A percentile compares a stretch with the other conserved stretches of the same genome.
phyloP scores from a whole-genome alignment of 306 rosid genomes.

The Glycine latifolia region DNA sequence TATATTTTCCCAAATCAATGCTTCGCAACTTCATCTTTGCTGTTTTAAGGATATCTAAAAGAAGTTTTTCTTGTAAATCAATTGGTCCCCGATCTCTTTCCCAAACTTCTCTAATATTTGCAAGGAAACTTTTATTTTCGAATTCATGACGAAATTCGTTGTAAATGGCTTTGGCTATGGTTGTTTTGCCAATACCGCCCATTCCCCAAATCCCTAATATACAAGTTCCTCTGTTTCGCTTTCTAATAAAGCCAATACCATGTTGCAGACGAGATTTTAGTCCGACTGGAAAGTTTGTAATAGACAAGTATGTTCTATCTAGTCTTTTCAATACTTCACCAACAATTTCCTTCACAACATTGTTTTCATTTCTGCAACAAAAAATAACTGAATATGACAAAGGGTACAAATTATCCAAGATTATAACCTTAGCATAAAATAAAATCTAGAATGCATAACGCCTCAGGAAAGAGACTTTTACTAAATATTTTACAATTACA shows the following conservation, averaged over 20 bases:
- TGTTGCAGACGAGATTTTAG: not conserved
- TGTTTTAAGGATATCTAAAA: constrained; percentile 12
- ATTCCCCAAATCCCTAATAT: constrained; percentile 27
- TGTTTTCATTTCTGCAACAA: not conserved
- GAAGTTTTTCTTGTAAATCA: constrained; percentile 10
- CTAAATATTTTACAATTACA: not conserved
- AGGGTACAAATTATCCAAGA: not conserved
- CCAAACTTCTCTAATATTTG: constrained; percentile 20
- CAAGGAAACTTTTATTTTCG: not conserved
- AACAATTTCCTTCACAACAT: not conserved
- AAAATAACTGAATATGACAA: not conserved
- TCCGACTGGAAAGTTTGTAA: not conserved
- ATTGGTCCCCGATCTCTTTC: not conserved
- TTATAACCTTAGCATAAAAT: not conserved
- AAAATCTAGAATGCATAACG: no score
- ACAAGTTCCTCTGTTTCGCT: not conserved
- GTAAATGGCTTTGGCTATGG: constrained; percentile 20
- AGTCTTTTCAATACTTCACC: not conserved
- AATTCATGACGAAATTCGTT: constrained; percentile 10
- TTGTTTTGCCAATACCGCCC: constrained; percentile 10
- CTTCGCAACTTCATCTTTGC: not conserved
- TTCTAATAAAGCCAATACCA: not conserved
- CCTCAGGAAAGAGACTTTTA: no score
- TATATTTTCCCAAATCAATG: not conserved
- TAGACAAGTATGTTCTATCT: not conserved